phyloP scores from a whole-genome alignment of 768 basidiomycete genomes.

The Tylopilus subfusipes region DNA sequence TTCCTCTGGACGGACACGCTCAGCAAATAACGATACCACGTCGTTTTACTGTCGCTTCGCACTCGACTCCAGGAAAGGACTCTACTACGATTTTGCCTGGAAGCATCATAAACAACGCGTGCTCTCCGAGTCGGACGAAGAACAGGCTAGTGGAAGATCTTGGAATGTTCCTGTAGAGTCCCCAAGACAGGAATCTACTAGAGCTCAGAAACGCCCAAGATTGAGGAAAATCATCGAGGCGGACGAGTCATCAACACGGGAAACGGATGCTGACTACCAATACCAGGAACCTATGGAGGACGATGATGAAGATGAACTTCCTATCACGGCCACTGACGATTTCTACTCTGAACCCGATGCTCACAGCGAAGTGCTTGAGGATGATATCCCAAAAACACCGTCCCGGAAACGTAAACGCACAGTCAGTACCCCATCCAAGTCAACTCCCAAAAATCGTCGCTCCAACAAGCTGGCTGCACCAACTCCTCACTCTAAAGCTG shows the following conservation, averaged over 20 bases:
- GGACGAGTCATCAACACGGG: constrained; percentile 17
- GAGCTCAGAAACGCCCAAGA: constrained; percentile 20
- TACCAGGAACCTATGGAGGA: constrained; percentile 17
- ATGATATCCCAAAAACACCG: constrained; percentile 47
- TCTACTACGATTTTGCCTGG: constrained; percentile 67
- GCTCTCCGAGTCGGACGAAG: constrained; percentile 27
- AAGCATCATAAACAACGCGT: constrained; percentile 42
- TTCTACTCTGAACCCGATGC: constrained; percentile 29
- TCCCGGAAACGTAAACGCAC: constrained; percentile 49
- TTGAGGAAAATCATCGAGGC: constrained; percentile 23
- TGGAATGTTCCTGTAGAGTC: constrained; percentile 45
- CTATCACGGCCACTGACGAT: constrained; percentile 11
- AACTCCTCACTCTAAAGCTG: constrained; percentile 75
- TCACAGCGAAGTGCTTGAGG: constrained; percentile 22
- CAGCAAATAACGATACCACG: constrained; percentile 21
- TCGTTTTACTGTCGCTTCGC: constrained; percentile 58
- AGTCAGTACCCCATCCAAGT: constrained; percentile 26
- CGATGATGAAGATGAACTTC: constrained; percentile 23
- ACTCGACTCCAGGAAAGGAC: constrained; percentile 52
- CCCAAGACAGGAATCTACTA: constrained; percentile 4
- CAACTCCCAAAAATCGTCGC: constrained; percentile 35
- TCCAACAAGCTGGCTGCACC: constrained; percentile 50
- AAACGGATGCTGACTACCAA: constrained; percentile 22
- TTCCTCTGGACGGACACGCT: constrained; percentile 13
- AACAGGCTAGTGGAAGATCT: constrained; percentile 34